Percentiles rank a stretch among this genome's conserved stretches.
phyloP scores from a whole-genome alignment of 495 filamentous ascomycete species.

The Trichocladium antarcticum region DNA sequence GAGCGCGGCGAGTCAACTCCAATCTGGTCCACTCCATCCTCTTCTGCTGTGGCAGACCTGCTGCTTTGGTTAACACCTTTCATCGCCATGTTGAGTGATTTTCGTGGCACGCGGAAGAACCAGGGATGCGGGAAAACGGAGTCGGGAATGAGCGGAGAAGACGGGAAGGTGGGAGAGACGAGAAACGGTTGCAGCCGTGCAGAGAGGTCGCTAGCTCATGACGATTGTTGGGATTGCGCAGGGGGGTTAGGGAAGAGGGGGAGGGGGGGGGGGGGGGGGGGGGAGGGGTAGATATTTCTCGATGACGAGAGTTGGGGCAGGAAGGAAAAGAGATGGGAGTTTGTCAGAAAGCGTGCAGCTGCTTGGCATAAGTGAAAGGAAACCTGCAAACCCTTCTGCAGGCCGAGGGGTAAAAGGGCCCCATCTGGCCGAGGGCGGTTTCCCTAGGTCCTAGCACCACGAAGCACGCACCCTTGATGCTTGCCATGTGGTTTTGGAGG shows the following conservation, averaged over 20 bases:
- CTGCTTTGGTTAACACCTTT: constrained; percentile 36
- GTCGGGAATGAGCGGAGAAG: constrained; percentile 5
- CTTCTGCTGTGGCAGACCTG: constrained; percentile 44
- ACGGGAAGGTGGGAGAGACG: constrained; percentile 14
- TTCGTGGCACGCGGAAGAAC: constrained; percentile 9
- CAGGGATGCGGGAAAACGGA: constrained; percentile 9
- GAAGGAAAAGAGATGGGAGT: constrained; percentile 12
- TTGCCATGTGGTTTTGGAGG: constrained; percentile 39
- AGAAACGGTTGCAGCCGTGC: constrained; percentile 15
- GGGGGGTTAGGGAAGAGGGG: too few species aligned
- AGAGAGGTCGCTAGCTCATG: constrained; percentile 26
- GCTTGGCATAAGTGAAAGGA: constrained; percentile 7
- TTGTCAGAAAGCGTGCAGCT: constrained; percentile 15
- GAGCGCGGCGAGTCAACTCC: constrained; percentile 74
- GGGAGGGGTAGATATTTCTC: constrained; percentile 26
- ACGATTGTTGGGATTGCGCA: constrained; percentile 19
- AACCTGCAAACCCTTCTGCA: constrained; percentile 11
- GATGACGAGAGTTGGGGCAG: constrained; percentile 21
- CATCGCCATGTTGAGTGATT: constrained; percentile 24
- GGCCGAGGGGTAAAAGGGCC: constrained; percentile 10
- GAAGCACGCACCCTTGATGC: constrained; percentile 30
- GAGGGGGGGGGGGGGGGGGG: constrained; percentile 17
- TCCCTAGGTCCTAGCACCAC: constrained; percentile 11
- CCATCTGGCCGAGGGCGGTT: constrained; percentile 21
- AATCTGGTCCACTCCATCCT: constrained; percentile 65